These are phyloP conservation scores for Diaporthe humulicola DNA, from an alignment of 2,329 filamentous ascomycete species.

Conservation along the genomic window DNA sequence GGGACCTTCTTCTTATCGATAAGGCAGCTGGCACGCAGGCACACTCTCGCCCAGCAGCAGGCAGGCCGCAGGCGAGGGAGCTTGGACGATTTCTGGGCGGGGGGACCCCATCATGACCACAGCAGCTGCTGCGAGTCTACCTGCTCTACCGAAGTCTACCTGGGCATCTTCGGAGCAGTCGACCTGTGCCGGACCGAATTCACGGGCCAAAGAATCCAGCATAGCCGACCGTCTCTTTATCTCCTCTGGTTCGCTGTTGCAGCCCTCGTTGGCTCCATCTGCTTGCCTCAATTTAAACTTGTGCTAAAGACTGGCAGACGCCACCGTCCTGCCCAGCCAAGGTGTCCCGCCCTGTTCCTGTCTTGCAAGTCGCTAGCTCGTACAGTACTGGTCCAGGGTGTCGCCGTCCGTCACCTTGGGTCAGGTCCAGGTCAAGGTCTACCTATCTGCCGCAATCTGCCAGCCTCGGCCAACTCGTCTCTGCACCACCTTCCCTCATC, in stretches of 20 bases:
- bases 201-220: not conserved
- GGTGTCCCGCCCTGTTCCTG: slow-evolving; percentile 1
- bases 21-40: not conserved
- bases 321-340: not conserved
- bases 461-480: slow-evolving; percentile 4
- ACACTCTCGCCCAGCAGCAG: not conserved
- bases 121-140: not conserved
- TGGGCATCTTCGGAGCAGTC: slow-evolving; percentile 7
- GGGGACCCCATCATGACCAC: slow-evolving; percentile 11
- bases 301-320: not conserved
- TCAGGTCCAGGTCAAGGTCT: not conserved
- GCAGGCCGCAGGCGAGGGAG: slow-evolving; percentile 10
- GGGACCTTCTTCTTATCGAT: not conserved
- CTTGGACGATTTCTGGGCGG: slow-evolving; percentile 22
- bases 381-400: not conserved
- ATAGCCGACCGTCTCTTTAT: not conserved
- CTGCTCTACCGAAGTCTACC: not conserved
- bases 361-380: slow-evolving; percentile 15
- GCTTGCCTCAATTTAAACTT: too few species aligned
- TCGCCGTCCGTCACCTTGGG: not conserved
- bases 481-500: slow-evolving; percentile 24
- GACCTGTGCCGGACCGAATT: not conserved
- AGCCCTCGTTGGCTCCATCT: not conserved
- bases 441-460: slow-evolving; percentile 10
- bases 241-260: not conserved